These are phyloP conservation scores for Ophiostoma populinum DNA, from an alignment of 2,329 filamentous ascomycete genomes.

Conservation along the genomic window DNA sequence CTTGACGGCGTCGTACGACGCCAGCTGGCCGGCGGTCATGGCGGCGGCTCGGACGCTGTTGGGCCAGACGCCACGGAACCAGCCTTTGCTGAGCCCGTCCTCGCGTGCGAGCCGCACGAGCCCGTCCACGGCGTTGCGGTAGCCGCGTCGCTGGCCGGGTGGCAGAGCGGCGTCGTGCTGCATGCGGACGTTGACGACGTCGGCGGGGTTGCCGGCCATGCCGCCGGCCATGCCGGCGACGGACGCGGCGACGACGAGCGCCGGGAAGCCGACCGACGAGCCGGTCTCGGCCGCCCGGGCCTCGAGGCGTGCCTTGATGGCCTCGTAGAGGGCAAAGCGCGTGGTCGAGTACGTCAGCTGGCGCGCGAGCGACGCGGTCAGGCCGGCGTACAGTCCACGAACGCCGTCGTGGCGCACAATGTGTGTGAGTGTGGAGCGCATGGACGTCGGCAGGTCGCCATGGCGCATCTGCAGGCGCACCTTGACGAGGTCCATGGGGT, in stretches of 20 bases:
- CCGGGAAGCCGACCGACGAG: constrained; percentile 40
- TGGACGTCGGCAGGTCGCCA: constrained; percentile 57
- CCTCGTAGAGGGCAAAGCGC: constrained; percentile 91
- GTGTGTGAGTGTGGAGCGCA: constrained; percentile 73
- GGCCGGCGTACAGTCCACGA: constrained; percentile 73
- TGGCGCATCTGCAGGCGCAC: constrained; percentile 77
- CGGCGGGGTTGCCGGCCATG: constrained; percentile 80
- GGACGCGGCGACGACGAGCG: constrained; percentile 69
- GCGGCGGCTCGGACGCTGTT: constrained; percentile 68
- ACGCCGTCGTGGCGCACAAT: constrained; percentile 60
- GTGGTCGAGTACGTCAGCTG: constrained; percentile 94
- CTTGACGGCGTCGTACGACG: constrained; percentile 75
- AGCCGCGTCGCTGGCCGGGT: constrained; percentile 58
- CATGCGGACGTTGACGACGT: constrained; percentile 97
- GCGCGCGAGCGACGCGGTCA: constrained; percentile 81
- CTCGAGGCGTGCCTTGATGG: constrained; percentile 59
- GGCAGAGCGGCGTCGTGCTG: constrained; percentile 79
- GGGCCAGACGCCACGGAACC: constrained; percentile 75
- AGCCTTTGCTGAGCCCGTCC: constrained; percentile 50
- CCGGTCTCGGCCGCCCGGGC: constrained; percentile 10
- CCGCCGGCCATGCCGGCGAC: constrained; percentile 78
- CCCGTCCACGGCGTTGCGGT: constrained; percentile 76
- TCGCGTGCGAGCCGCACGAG: constrained; percentile 71
- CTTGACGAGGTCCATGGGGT: constrained; percentile 70
- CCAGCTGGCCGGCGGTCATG: constrained; percentile 75